Percentiles rank a stretch among this genome's conserved stretches.
phyloP scores from a whole-genome alignment of 2,329 filamentous ascomycete genomes.

The Rugonectria rugulosa region DNA sequence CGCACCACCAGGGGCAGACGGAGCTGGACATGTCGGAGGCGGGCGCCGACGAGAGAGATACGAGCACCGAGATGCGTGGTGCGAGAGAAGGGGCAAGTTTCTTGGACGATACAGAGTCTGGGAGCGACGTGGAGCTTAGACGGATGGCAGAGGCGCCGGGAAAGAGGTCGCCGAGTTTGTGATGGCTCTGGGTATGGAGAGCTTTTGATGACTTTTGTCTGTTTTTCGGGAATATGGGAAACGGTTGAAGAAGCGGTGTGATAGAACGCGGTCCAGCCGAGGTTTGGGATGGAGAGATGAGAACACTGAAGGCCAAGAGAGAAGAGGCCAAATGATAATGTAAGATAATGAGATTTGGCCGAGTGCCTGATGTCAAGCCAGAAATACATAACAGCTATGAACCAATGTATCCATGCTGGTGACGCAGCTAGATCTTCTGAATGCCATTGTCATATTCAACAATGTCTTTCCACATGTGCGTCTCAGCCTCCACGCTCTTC shows the following conservation, averaged over 20 bases:
- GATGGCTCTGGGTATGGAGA: neutral
- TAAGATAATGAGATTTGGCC: too few species aligned
- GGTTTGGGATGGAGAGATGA: too few species aligned
- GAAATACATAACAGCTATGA: too few species aligned
- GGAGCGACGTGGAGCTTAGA: constrained; percentile 46
- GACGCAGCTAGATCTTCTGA: too few species aligned
- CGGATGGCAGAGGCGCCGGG: constrained; percentile 35
- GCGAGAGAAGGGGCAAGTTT: constrained; percentile 32
- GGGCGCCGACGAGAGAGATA: neutral
- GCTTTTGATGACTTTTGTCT: neutral
- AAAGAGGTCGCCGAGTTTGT: constrained; percentile 38
- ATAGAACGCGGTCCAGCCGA: neutral
- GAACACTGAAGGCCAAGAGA: too few species aligned
- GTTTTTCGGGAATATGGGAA: neutral
- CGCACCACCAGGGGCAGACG: neutral
- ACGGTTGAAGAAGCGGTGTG: neutral
- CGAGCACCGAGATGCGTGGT: constrained; percentile 14
- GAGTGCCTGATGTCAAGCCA: too few species aligned
- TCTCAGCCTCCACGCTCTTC: too few species aligned
- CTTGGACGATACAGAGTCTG: constrained; percentile 42
- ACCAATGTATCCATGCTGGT: too few species aligned
- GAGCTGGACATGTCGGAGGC: constrained; percentile 27
- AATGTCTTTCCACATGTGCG: too few species aligned
- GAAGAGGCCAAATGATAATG: too few species aligned
- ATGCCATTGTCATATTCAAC: too few species aligned